Conservation (phyloP, 371 early-diverging fungal species). For the Zychaea mexicana region DNA sequence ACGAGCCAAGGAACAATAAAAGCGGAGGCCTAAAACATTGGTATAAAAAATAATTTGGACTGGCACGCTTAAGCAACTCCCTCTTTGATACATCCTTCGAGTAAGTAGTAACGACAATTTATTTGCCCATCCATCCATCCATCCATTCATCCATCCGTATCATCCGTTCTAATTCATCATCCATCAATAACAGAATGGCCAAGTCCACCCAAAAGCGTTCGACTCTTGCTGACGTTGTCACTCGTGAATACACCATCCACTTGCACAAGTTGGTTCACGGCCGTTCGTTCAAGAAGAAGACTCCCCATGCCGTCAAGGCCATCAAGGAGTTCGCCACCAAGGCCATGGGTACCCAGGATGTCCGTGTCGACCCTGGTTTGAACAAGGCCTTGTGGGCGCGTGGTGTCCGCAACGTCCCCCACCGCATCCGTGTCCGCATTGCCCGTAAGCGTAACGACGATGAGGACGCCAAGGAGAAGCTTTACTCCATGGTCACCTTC, state of each 20-base stretch:
- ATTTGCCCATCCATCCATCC: conserved; percentile 10
- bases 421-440: conserved; percentile 93
- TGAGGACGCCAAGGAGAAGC: conserved; percentile 93
- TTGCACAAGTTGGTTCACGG: conserved; percentile 85
- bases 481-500: conserved; percentile 88
- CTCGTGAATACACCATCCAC: conserved; percentile 96
- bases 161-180: conserved; percentile 5
- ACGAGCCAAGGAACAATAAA: too few relatives aligned
- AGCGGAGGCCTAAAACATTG: too few relatives aligned
- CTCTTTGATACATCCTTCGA: conserved; percentile 3
- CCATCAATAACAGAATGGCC: conserved; percentile 49
- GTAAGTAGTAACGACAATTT: background rate
- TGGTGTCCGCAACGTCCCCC: conserved; percentile 91
- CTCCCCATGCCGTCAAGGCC: conserved; percentile 93
- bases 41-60: background rate
- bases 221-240: conserved; percentile 74
- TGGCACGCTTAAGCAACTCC: background rate
- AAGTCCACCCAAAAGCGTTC: conserved; percentile 61
- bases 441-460: conserved; percentile 94
- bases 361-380: conserved; percentile 79
- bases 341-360: conserved; percentile 90
- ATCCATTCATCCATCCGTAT: conserved; percentile 6
- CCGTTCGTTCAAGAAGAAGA: conserved; percentile 91
- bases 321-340: conserved; percentile 87
- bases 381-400: conserved; percentile 89